Conservation (phyloP, 2,329 filamentous ascomycete genomes). For the Phyllosticta ampelicida region DNA sequence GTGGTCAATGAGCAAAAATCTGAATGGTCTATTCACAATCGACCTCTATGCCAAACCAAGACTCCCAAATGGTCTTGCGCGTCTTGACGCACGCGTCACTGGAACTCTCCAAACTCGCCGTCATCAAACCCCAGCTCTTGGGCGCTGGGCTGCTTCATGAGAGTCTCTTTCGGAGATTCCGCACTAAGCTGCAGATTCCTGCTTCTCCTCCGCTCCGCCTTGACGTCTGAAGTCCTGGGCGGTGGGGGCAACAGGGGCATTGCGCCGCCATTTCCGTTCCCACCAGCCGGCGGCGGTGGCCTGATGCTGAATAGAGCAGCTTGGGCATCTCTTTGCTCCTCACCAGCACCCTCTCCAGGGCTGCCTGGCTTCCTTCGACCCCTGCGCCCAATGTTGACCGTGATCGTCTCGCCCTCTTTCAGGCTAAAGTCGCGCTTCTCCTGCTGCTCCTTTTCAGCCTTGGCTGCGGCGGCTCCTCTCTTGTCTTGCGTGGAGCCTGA, state of each 20-base stretch:
- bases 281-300: conserved; percentile 44
- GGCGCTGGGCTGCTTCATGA: conserved; percentile 22
- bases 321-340: conserved; percentile 28
- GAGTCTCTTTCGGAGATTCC: background rate
- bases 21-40: background rate
- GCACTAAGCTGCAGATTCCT: conserved; percentile 29
- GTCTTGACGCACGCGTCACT: conserved; percentile 24
- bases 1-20: background rate
- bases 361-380: conserved; percentile 29
- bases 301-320: conserved; percentile 59
- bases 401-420: conserved; percentile 85
- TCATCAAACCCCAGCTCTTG: conserved; percentile 73
- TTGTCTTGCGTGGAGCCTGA: conserved; percentile 6
- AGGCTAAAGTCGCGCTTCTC: conserved; percentile 66
- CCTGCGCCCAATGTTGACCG: conserved; percentile 59
- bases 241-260: conserved; percentile 52
- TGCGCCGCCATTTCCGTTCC: conserved; percentile 13
- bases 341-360: conserved; percentile 20
- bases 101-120: conserved; percentile 79
- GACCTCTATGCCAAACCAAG: background rate
- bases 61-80: background rate
- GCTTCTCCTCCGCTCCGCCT: conserved; percentile 47
- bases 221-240: conserved; percentile 51
- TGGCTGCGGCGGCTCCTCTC: conserved; percentile 11
- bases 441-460: conserved; percentile 37